phyloP scores from a whole-genome alignment of 305 asterid species.

The Fraxinus ornus region DNA sequence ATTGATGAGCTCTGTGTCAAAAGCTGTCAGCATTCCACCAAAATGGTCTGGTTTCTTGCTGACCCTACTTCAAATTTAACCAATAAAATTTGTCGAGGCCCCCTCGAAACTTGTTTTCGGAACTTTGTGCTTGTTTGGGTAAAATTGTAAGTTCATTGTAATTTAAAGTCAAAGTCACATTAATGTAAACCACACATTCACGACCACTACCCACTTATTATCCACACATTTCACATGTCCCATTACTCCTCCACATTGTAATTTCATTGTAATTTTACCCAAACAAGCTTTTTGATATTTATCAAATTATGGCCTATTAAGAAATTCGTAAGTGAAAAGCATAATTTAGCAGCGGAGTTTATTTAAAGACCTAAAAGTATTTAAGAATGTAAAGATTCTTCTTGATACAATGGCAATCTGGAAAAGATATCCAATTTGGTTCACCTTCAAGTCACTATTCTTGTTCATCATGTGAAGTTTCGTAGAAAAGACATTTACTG shows the following conservation, averaged over 20 bases:
- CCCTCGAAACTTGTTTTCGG: background rate
- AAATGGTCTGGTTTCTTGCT: background rate
- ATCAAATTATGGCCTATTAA: background rate
- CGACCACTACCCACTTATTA: background rate
- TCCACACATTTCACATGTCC: background rate
- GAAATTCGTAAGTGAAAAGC: background rate
- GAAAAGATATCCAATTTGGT: background rate
- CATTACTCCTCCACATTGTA: background rate
- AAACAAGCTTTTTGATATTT: background rate
- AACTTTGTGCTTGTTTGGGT: background rate
- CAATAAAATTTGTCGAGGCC: background rate
- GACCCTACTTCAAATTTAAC: conserved; percentile 3
- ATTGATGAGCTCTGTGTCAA: conserved; percentile 5
- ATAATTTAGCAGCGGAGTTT: background rate
- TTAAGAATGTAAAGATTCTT: background rate
- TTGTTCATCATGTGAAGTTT: background rate
- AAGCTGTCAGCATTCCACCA: background rate
- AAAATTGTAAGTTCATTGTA: background rate
- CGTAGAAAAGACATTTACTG: background rate
- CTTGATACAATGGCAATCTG: conserved; percentile 4
- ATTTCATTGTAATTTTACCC: background rate
- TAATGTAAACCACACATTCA: background rate
- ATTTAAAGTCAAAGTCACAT: background rate
- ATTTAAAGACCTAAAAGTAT: background rate
- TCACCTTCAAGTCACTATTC: background rate